Conservation (phyloP, 2,329 filamentous ascomycete species). For the Metarhizium rileyi region DNA sequence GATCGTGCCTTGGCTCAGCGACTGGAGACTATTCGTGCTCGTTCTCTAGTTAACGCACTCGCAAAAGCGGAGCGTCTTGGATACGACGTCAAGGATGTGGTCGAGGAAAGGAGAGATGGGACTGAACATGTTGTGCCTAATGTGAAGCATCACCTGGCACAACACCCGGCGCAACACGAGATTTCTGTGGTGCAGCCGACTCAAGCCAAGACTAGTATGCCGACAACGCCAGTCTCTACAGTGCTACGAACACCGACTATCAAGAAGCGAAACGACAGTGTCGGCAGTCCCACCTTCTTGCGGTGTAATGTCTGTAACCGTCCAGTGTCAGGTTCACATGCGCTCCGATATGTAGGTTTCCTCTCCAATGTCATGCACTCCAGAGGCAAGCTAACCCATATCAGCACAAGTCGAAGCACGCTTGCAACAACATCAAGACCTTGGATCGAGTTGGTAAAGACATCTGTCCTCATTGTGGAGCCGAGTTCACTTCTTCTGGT, state of each 20-base stretch:
- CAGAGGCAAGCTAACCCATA: not conserved
- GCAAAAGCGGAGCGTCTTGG: constrained; percentile 47
- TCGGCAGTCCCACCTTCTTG: constrained; percentile 5
- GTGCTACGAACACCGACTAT: not conserved
- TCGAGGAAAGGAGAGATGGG: constrained; percentile 28
- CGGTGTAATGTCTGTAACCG: constrained; percentile 23
- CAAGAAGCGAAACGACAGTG: not conserved
- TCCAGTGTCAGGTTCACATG: constrained; percentile 22
- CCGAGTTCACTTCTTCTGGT: constrained; percentile 29
- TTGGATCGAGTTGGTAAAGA: constrained; percentile 18
- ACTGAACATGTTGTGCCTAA: constrained; percentile 29
- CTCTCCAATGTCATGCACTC: not conserved
- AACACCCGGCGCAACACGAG: not conserved
- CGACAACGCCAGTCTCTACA: not conserved
- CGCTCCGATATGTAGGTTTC: constrained; percentile 23
- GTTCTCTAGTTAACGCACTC: constrained; percentile 45
- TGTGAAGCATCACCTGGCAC: constrained; percentile 9
- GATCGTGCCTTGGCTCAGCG: constrained; percentile 42
- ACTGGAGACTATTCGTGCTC: constrained; percentile 42
- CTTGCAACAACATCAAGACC: constrained; percentile 13
- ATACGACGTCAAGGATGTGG: constrained; percentile 41
- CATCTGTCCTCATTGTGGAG: constrained; percentile 35
- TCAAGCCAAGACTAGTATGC: not conserved
- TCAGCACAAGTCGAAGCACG: constrained; percentile 19
- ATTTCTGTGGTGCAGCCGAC: not conserved